Conservation (phyloP, 2,329 filamentous ascomycete species). For the Bimuria novae-zelandiae region DNA sequence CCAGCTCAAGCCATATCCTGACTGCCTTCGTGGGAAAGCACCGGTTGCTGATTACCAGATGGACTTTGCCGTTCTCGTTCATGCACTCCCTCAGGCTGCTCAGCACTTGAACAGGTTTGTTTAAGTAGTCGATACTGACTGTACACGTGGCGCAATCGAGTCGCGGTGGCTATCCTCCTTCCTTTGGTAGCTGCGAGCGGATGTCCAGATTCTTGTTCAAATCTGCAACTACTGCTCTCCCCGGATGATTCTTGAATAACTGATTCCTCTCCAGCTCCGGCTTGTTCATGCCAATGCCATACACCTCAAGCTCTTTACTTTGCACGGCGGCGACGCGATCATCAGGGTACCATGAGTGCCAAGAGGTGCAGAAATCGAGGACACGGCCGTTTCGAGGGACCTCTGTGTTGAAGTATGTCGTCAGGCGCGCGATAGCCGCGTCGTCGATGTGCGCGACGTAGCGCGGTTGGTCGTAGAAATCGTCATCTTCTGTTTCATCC, state of each 20-base stretch:
- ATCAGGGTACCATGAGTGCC: conserved; percentile 54
- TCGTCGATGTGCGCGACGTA: conserved; percentile 62
- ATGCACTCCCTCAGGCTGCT: conserved; percentile 47
- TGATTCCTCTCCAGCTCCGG: conserved; percentile 52
- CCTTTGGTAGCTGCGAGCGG: conserved; percentile 12
- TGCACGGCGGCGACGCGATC: conserved; percentile 36
- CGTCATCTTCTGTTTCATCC: conserved; percentile 42
- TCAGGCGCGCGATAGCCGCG: conserved; percentile 51
- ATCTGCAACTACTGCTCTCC: conserved; percentile 46
- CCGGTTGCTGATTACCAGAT: conserved; percentile 57
- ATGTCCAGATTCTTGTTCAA: conserved; percentile 50
- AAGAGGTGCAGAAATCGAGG: conserved; percentile 57
- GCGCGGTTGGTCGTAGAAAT: conserved; percentile 47
- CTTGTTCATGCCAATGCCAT: conserved; percentile 55
- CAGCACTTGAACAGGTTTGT: conserved; percentile 52
- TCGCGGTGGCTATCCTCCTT: conserved; percentile 1
- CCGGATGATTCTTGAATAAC: conserved; percentile 26
- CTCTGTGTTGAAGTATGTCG: conserved; percentile 52
- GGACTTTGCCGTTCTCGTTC: conserved; percentile 52
- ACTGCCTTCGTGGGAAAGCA: conserved; percentile 61
- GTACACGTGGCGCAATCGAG: conserved; percentile 57
- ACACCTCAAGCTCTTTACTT: conserved; percentile 45
- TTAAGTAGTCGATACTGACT: conserved; percentile 59
- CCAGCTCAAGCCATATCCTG: conserved; percentile 52
- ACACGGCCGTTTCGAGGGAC: conserved; percentile 51